Base-by-base conservation (phyloP, 345 rosid genomes). In the Arabidopsis arenosa region DNA sequence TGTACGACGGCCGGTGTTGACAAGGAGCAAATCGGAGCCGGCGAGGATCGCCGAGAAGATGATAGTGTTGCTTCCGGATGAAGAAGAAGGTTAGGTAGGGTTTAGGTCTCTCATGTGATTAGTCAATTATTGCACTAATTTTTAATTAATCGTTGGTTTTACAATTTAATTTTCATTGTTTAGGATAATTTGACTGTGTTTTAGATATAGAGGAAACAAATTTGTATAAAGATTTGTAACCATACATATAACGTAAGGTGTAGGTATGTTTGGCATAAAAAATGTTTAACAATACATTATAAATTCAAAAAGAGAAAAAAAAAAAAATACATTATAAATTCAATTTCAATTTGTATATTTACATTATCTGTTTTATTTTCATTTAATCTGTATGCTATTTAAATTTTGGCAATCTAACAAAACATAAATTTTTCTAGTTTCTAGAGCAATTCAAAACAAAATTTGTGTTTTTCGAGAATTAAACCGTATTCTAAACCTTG, bases 1-100 rank as follows among this genome's bases (percentile, higher is more conserved):
- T 4, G 66, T 56, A 15, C 74, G 71, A 54, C 84, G 83, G 57
- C 70, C 80, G 69, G 76, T 78, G 57, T 87, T 93, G 49, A 82
- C 80, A 5, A 79, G 98, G 70, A 87, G 98, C 80, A 91, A 93
- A 77, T 91, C 98, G 14, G 97, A 84, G 75, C 97, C 98, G 84
- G 90, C 94, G 56, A 87, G 92, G 80, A 89, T 75, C 47, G 86
- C 80, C 3, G 85, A 80, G 70, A 86, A 83, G 76, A 87, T 77
- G 48, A 85, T 74, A 36, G 84, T 74, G 54, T 66, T 71, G 54
- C 76, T 79, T 85, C 75, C 74, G 79, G 81, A 84, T 79, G 80
- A 82, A 87, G 43, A 63, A 79, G 85, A 77, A 87, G 89, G 83
- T 85, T 86, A 83, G 95, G 80, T 72, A 67, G 80, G 75, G 76